These are phyloP conservation scores for Phascolomyces articulosus DNA, from an alignment of 371 early-diverging fungal species.

Conservation along the genomic window DNA sequence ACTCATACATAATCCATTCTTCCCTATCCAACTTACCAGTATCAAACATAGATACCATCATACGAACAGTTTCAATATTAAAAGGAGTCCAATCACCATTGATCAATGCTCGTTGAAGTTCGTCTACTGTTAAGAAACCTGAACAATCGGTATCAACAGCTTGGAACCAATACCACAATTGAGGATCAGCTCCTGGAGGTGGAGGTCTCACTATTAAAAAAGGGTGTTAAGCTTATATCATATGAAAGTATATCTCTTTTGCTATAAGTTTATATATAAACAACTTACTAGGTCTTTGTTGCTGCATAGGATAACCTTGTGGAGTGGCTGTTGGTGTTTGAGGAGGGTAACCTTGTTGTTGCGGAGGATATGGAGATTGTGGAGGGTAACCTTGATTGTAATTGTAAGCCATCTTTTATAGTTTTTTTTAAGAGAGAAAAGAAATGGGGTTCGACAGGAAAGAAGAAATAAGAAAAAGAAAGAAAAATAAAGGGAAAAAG, in stretches of 20 bases:
- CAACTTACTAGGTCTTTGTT: too few species aligned
- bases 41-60: constrained; percentile 77
- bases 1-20: background rate
- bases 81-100: constrained; percentile 72
- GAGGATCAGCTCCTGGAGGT: constrained; percentile 53
- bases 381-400: constrained; percentile 5
- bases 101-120: constrained; percentile 62
- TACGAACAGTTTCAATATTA: constrained; percentile 63
- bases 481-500: background rate
- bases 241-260: too few species aligned
- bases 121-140: constrained; percentile 52
- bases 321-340: constrained; percentile 12
- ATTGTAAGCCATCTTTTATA: constrained; percentile 20
- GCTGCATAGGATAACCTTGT: constrained; percentile 14
- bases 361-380: constrained; percentile 13
- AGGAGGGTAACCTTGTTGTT: constrained; percentile 18
- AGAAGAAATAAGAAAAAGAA: background rate
- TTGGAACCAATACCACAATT: constrained; percentile 73
- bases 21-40: constrained; percentile 37
- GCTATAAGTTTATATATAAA: too few species aligned
- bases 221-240: too few species aligned
- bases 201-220: constrained; percentile 14
- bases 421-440: too few species aligned
- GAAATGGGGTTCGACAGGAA: background rate
- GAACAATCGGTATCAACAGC: constrained; percentile 69